phyloP scores from a whole-genome alignment of 306 rosid genomes.

The Cajanus cajan region DNA sequence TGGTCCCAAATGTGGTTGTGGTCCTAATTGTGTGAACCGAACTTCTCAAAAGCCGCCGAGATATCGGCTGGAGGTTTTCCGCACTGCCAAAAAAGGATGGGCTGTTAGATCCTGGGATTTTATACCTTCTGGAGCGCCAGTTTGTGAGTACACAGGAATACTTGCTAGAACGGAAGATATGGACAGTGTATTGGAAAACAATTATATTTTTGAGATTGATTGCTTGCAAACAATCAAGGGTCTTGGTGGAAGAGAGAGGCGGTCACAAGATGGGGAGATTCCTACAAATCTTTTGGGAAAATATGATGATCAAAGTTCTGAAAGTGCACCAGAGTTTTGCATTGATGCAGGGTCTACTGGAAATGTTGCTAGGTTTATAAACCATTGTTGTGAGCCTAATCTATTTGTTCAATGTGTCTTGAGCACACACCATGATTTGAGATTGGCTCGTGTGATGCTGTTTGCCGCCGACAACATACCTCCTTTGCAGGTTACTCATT shows the following conservation, averaged over 20 bases:
- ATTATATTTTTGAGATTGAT: slow-evolving; percentile 90
- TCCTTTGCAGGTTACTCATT: slow-evolving; percentile 76
- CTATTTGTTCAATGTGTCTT: slow-evolving; percentile 93
- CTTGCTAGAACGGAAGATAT: slow-evolving; percentile 74
- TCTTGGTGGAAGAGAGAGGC: slow-evolving; percentile 89
- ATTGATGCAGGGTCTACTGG: slow-evolving; percentile 89
- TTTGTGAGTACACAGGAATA: slow-evolving; percentile 88
- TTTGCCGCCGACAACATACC: slow-evolving; percentile 98
- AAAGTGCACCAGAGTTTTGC: slow-evolving; percentile 75
- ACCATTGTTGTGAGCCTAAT: slow-evolving; percentile 96
- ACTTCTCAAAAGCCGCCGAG: slow-evolving; percentile 77
- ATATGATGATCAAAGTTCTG: slow-evolving; percentile 57
- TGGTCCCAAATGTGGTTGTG: slow-evolving; percentile 93
- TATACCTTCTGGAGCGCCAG: slow-evolving; percentile 96
- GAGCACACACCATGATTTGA: slow-evolving; percentile 80
- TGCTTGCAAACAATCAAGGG: slow-evolving; percentile 93
- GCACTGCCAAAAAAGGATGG: slow-evolving; percentile 96
- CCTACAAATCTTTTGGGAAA: slow-evolving; percentile 49
- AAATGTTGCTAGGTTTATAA: slow-evolving; percentile 84
- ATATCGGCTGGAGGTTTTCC: slow-evolving; percentile 91
- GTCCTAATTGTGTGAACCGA: slow-evolving; percentile 76
- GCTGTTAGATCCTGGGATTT: slow-evolving; percentile 98
- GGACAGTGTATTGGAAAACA: slow-evolving; percentile 61
- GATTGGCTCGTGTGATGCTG: slow-evolving; percentile 79
- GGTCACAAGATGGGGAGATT: slow-evolving; percentile 52